Evolutionary conservation across 192 early-diverging fungal species (phyloP).

Genomic region (Mortierella hygrophila): DNA sequence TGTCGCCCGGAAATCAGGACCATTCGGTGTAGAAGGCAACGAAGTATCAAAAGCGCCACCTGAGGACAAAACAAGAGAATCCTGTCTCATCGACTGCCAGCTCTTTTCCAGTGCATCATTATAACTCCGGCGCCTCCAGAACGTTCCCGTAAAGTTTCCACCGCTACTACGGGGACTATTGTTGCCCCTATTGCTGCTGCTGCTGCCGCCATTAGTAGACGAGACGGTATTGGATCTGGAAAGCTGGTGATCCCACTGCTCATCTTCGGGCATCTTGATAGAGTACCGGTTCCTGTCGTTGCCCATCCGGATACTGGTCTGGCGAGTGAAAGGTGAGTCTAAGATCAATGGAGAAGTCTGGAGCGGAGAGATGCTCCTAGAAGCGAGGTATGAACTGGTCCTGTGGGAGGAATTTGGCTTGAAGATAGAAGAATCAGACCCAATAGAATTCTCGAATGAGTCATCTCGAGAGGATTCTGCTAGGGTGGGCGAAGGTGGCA

Average conservation of each 20-base stretch:
- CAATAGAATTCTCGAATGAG: neutral
- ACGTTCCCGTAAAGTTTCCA: constrained; percentile 1
- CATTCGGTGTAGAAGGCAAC: constrained; percentile 13
- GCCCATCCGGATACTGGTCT: constrained; percentile 50
- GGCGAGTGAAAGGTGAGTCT: constrained; percentile 38
- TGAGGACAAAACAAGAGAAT: neutral
- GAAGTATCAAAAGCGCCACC: constrained; percentile 14
- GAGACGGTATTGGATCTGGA: neutral
- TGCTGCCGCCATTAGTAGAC: neutral
- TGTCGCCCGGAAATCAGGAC: neutral
- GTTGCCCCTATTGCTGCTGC: neutral
- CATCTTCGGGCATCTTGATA: constrained; percentile 41
- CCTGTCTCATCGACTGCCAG: constrained; percentile 25
- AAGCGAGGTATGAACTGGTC: constrained; percentile 27
- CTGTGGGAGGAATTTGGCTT: neutral
- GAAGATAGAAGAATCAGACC: neutral
- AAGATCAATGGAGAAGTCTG: constrained; percentile 18
- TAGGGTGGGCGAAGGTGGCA: constrained; percentile 27
- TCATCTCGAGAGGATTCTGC: neutral
- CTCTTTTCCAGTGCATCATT: constrained; percentile 33
- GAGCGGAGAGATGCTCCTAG: constrained; percentile 19
- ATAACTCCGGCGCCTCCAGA: constrained; percentile 43
- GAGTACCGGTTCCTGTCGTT: constrained; percentile 45
- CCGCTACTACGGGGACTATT: neutral
- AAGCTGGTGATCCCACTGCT: constrained; percentile 2